Conservation (phyloP, 2,329 filamentous ascomycete species). For the Colletotrichum sp. region DNA sequence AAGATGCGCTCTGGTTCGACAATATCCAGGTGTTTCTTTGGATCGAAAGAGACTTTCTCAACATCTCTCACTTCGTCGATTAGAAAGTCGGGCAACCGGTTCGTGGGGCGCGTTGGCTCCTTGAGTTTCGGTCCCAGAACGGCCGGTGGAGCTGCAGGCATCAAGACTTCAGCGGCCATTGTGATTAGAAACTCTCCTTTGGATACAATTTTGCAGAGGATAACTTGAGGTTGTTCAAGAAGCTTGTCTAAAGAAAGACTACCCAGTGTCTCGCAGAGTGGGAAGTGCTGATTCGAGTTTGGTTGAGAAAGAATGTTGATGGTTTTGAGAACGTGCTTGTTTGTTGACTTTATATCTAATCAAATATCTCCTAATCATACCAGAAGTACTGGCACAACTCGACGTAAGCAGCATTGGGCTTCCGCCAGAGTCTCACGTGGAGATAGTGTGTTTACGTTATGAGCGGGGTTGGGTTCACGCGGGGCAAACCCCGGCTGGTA, state of each 20-base stretch:
- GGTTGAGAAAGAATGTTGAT: background rate
- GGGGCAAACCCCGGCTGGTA: background rate
- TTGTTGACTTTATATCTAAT: background rate
- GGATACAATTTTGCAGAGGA: rapidly evolving
- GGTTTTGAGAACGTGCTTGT: background rate
- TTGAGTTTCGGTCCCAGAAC: background rate
- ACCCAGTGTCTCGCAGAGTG: background rate
- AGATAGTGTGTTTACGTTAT: background rate
- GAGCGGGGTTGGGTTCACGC: background rate
- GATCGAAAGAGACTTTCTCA: constrained; percentile 47
- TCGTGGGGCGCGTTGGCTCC: constrained; percentile 26
- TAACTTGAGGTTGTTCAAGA: background rate
- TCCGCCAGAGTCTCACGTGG: background rate
- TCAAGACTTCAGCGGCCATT: background rate
- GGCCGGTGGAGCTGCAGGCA: background rate
- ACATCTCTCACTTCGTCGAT: constrained; percentile 26
- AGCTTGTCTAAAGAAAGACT: background rate
- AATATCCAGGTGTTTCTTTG: constrained; percentile 60
- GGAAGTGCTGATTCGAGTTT: background rate
- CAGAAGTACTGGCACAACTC: background rate
- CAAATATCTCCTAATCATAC: rapidly evolving
- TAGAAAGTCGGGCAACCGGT: constrained; percentile 29
- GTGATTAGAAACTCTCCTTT: background rate
- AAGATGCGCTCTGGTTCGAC: constrained; percentile 54
- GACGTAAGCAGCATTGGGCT: background rate